Percentiles rank a stretch among this genome's conserved stretches.
Evolutionary conservation across 2,329 filamentous ascomycete genomes (phyloP).

Genomic region (Colletotrichum somersetense): DNA sequence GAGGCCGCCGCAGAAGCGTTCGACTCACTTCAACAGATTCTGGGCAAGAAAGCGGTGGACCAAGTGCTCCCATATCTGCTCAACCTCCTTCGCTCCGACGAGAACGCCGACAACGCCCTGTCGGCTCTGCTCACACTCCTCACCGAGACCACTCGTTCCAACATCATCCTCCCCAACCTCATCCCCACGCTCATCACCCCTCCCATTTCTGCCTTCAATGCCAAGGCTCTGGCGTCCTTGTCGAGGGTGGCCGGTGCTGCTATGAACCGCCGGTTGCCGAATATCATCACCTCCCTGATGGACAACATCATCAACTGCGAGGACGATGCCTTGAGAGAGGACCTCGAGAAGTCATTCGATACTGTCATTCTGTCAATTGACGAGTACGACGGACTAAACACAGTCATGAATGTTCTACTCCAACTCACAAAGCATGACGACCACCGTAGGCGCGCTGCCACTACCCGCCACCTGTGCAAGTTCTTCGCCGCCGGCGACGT

Average conservation of each 20-base stretch:
- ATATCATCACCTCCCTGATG: conserved; percentile 93
- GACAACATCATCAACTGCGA: conserved; percentile 86
- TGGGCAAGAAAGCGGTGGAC: conserved; percentile 95
- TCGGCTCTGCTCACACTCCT: conserved; percentile 93
- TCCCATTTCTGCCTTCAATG: conserved; percentile 95
- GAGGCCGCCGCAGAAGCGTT: conserved; percentile 98
- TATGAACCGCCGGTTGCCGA: conserved; percentile 91
- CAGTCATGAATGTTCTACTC: conserved; percentile 93
- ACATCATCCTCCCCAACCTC: conserved; percentile 95
- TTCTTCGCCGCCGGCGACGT: conserved; percentile 87
- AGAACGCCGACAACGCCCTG: conserved; percentile 90
- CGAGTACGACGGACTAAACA: conserved; percentile 95
- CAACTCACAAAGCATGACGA: conserved; percentile 92
- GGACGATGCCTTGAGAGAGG: conserved; percentile 78
- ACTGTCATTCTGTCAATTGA: conserved; percentile 93
- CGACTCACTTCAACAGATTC: conserved; percentile 90
- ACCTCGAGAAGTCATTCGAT: conserved; percentile 86
- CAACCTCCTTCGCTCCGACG: conserved; percentile 86
- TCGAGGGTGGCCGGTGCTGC: conserved; percentile 90
- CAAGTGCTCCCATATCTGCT: conserved; percentile 95
- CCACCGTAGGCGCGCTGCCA: conserved; percentile 83
- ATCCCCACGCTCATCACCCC: conserved; percentile 92
- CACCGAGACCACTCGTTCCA: conserved; percentile 92
- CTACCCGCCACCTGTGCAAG: conserved; percentile 82
- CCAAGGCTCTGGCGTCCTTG: conserved; percentile 90